Evolutionary conservation across 2,329 filamentous ascomycete genomes (phyloP).

Genomic region (Ophiostoma pallidulum): DNA sequence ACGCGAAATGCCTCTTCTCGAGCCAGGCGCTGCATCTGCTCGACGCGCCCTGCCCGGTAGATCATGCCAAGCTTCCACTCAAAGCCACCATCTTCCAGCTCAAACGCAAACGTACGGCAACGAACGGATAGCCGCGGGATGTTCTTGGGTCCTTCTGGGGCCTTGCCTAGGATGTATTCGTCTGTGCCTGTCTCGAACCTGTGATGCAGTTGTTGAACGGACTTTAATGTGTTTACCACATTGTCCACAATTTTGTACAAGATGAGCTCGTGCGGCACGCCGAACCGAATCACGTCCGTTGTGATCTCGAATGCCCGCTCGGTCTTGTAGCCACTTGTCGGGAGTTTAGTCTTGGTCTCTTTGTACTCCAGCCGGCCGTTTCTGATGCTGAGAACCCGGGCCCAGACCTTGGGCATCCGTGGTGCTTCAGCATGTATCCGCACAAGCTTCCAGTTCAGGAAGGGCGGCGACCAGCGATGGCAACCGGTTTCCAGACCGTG

Average conservation of each 20-base stretch:
- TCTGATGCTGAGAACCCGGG: conserved; percentile 75
- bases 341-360: conserved; percentile 58
- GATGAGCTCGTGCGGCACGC: conserved; percentile 83
- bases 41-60: conserved; percentile 77
- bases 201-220: conserved; percentile 83
- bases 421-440: conserved; percentile 85
- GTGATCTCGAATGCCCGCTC: conserved; percentile 78
- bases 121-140: conserved; percentile 80
- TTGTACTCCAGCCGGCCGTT: conserved; percentile 70
- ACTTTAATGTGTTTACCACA: conserved; percentile 76
- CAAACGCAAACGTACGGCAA: conserved; percentile 74
- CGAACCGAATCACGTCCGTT: conserved; percentile 76
- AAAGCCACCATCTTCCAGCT: conserved; percentile 91
- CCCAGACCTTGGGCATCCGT: conserved; percentile 75
- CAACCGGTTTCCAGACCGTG: conserved; percentile 74
- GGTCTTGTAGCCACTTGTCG: conserved; percentile 48
- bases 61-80: conserved; percentile 96
- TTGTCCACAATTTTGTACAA: conserved; percentile 92
- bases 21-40: conserved; percentile 82
- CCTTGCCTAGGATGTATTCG: conserved; percentile 79
- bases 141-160: conserved; percentile 73
- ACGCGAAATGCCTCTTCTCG: conserved; percentile 82
- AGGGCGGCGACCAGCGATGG: conserved; percentile 81
- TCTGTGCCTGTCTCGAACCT: conserved; percentile 81
- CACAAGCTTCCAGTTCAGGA: conserved; percentile 64